Conservation (phyloP, 257 asterid genomes). For the Echites panduratus region DNA sequence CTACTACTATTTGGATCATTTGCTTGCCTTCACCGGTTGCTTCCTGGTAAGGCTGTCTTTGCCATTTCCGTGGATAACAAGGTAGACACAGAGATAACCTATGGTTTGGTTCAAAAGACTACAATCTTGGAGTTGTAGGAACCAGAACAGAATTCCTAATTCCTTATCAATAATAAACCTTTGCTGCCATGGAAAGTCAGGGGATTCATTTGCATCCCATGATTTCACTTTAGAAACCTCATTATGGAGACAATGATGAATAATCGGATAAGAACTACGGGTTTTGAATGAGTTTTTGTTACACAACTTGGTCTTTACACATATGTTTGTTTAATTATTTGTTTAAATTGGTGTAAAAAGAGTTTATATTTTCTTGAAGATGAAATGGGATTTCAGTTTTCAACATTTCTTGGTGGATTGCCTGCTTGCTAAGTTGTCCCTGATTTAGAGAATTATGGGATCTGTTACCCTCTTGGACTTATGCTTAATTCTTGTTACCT, state of each 20-base stretch:
- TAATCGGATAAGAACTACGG: background rate
- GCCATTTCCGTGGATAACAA: constrained; percentile 18
- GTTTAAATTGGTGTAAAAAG: too few species aligned
- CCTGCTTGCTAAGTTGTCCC: background rate
- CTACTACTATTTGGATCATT: background rate
- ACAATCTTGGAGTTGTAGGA: background rate
- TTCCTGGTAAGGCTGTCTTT: constrained; percentile 2
- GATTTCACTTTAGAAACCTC: background rate
- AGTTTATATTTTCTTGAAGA: background rate
- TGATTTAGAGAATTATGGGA: background rate
- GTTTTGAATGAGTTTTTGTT: background rate
- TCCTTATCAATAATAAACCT: background rate
- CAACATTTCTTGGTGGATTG: background rate
- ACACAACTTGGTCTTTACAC: background rate
- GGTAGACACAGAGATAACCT: background rate
- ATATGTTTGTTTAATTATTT: too few species aligned
- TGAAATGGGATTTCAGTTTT: background rate
- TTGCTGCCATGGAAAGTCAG: background rate
- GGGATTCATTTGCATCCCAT: background rate
- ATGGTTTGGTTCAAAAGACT: background rate
- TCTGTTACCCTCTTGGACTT: background rate
- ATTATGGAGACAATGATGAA: background rate
- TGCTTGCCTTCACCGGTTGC: constrained; percentile 6
- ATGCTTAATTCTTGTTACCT: background rate
- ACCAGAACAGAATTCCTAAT: background rate